Base-by-base conservation (phyloP, 202 grass and related monocot species). In the Panicum virgatum region DNA sequence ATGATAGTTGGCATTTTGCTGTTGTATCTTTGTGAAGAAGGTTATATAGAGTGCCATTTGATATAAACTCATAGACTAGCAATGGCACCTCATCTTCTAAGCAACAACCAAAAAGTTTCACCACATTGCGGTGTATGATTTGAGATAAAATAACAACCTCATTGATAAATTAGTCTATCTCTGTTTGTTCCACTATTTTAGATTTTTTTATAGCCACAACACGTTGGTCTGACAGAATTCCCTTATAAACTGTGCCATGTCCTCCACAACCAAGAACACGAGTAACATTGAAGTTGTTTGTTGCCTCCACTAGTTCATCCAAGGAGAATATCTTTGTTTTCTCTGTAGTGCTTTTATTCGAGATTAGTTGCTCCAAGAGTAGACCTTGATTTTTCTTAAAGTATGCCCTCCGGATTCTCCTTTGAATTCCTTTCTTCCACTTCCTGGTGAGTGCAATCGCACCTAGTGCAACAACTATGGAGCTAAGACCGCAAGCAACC, bases 311-410 rank as follows among this genome's bases (percentile, higher is more conserved):
- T 43, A 83, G n/a, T 13, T 86, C 62, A 0, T 83, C 62, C 3
- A 87, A 42, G 13, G 72, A 51, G 3, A 87, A 83, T 68, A 83
- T 77, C 19, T 64, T 86, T 45, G 48, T 86, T 25, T 69, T 86
- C 0, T 62, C 1, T 44, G 53, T 70, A 15, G 73, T 1, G 0
- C 9, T 78, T 72, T 84, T 65, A 37, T 85, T 6, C 1, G 32
- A 75, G 4, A 89, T 76, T 5, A 83, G 34, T 69, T 91, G 81
- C n/a, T 82, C 56, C 47, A 84, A 38, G 0, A 85, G 65, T 19
- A 79, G 7, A 0, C 89, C 86, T 32, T 84, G 66, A 36, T 92
- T 91, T 38, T 83, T 79, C 53, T 37, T 66, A 1, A 91, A 91
- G 58, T 88, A n/a, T 42, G 13, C 27, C 0, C 62, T 47, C 46